Conservation (phyloP, 306 rosid genomes). For the Acacia acuminata region DNA sequence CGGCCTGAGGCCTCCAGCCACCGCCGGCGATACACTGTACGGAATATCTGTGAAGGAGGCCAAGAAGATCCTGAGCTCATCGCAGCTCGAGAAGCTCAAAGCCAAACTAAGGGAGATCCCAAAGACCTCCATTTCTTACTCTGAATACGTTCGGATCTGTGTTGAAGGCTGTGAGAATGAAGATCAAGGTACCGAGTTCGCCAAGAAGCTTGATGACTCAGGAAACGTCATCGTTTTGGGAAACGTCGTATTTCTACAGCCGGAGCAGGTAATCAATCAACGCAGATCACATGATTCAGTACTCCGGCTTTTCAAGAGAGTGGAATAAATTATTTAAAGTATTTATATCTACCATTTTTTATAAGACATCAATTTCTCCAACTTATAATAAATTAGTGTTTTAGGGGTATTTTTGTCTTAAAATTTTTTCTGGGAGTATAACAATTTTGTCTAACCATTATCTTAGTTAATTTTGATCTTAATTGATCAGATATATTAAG, state of each 20-base stretch:
- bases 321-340: no score
- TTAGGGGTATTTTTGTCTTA: no score
- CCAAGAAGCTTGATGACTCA: slow-evolving; percentile 66
- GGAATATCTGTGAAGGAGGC: slow-evolving; percentile 58
- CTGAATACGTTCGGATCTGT: slow-evolving; percentile 62
- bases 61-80: slow-evolving; percentile 61
- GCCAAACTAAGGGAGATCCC: slow-evolving; percentile 51
- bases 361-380: no score
- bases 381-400: no score
- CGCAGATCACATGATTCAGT: no score
- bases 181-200: slow-evolving; percentile 64
- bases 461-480: no score
- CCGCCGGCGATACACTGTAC: background rate
- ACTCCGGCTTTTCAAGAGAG: no score
- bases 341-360: no score
- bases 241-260: slow-evolving; percentile 73
- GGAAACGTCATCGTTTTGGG: slow-evolving; percentile 91
- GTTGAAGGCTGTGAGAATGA: slow-evolving; percentile 49
- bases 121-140: slow-evolving; percentile 51
- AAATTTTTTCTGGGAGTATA: no score
- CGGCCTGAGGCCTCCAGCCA: background rate
- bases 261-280: slow-evolving; percentile 61
- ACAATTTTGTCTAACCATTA: no score
- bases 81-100: slow-evolving; percentile 71
- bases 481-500: no score